Evolutionary conservation across 371 early-diverging fungal species (phyloP), one percentile per base, ranked within the genome.

Genomic region (Basidiobolus meristosporus): DNA sequence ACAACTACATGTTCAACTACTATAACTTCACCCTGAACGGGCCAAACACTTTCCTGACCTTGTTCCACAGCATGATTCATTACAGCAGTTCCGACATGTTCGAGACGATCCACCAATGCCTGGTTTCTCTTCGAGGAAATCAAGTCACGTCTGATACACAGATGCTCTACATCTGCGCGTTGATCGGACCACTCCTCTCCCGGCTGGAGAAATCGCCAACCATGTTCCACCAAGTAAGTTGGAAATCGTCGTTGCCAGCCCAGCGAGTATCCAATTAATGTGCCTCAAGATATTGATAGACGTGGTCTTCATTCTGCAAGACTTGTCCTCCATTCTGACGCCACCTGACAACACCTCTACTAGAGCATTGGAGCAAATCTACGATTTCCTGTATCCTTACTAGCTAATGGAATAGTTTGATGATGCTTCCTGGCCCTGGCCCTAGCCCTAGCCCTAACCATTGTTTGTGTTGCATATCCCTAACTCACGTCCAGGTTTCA

Each of bases 181-280:
- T 79, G 36, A 48, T 82, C 31, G 82, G 81, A 0, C 84, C 84
- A 0, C 56, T 74, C 14, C 52, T 82, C 20, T 75, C 81, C 53
- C 68, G 84, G 19, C 65, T 82, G 31, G 77, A 73, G 45, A 69
- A 72, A 36, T 26, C 57, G 26, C 54, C 60, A 38, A 51, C 45
- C 11, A 47, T 46, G 7, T 55, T 65, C 39, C 54, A 61, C n/a
- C 62, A 58, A 23, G 65, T 63, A 59, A 46, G 50, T 29, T 33
- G 12, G 7, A 38, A 18, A 36, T 22, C 16, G 32, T 16, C 12
- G 20, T 31, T 16, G 18, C 19, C 9, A 22, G 11, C n/a, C 15
- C n/a, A n/a, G n/a, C n/a, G n/a, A n/a, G n/a, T n/a, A n/a, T 26
- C 5, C 18, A 31, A 16, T 30, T 40, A 7, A 1, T 33, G 18